Conservation (phyloP, 768 basidiomycete genomes). For the Suillus sp. region DNA sequence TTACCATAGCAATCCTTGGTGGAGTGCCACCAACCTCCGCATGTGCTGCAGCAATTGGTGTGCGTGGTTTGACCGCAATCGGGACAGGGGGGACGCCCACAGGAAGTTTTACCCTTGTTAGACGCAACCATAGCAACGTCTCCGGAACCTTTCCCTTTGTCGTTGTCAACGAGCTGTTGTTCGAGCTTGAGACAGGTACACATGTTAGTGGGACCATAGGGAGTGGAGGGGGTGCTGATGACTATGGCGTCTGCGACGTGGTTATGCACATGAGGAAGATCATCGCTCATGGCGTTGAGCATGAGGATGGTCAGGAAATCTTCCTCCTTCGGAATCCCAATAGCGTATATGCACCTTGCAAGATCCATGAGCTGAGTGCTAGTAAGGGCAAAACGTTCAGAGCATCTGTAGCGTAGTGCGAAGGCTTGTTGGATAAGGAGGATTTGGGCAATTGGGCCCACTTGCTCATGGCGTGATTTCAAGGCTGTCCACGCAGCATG, state of each 20-base stretch:
- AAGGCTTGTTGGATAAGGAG: not conserved
- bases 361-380: not conserved
- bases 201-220: not conserved
- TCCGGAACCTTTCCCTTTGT: not conserved
- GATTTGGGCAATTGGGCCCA: not conserved
- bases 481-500: not conserved
- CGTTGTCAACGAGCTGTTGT: constrained; percentile 5
- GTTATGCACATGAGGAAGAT: not conserved
- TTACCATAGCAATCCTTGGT: not conserved
- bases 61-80: not conserved
- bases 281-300: not conserved
- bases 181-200: not conserved
- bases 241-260: not conserved
- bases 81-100: not conserved
- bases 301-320: not conserved
- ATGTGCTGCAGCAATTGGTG: not conserved
- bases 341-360: not conserved
- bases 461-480: not conserved
- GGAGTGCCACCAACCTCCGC: not conserved
- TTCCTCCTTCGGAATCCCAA: not conserved
- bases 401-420: not conserved
- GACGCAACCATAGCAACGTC: not conserved
- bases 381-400: not conserved
- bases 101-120: not conserved
- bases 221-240: not conserved